Evolutionary conservation across 352 stramenopile genomes (phyloP).

Genomic region (Pythium angustatum): DNA sequence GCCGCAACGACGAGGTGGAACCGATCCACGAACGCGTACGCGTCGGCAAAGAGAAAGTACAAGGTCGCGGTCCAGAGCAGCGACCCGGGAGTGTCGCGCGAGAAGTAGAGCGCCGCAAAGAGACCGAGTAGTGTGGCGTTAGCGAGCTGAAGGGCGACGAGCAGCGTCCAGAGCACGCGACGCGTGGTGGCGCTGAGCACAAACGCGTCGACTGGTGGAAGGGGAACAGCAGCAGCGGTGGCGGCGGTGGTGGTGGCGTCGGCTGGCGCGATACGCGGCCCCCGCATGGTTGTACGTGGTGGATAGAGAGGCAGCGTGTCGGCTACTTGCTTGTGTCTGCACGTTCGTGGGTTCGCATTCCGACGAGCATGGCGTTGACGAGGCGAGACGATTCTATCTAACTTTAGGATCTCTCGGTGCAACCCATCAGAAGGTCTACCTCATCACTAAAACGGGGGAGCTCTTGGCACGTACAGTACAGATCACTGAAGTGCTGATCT

Average conservation of each 20-base stretch:
- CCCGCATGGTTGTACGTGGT: too few relatives aligned
- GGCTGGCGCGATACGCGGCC: too few relatives aligned
- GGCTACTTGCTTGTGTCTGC: too few relatives aligned
- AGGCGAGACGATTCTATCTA: too few relatives aligned
- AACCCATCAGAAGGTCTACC: too few relatives aligned
- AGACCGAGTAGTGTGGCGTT: slow-evolving; percentile 4
- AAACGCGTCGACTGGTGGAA: background rate
- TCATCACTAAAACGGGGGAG: background rate
- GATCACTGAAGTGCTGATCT: too few relatives aligned
- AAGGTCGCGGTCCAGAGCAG: slow-evolving; percentile 22
- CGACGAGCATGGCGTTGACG: too few relatives aligned
- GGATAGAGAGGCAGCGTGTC: too few relatives aligned
- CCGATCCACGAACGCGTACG: slow-evolving; percentile 8
- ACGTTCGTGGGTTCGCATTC: too few relatives aligned
- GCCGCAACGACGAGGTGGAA: slow-evolving; percentile 2
- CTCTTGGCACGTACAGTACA: too few relatives aligned
- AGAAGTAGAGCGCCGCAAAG: slow-evolving; percentile 3
- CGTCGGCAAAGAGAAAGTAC: slow-evolving; percentile 29
- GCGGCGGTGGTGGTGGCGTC: background rate
- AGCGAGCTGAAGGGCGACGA: slow-evolving; percentile 8
- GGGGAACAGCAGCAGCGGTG: background rate
- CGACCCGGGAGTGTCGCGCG: slow-evolving; percentile 3
- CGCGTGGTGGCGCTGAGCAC: background rate
- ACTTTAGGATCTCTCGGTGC: too few relatives aligned
- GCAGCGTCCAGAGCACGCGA: slow-evolving; percentile 4